Percentiles rank a stretch among this genome's conserved stretches.
Evolutionary conservation across 805 yeast species (phyloP).

Genomic region (Blastobotrys americana): DNA sequence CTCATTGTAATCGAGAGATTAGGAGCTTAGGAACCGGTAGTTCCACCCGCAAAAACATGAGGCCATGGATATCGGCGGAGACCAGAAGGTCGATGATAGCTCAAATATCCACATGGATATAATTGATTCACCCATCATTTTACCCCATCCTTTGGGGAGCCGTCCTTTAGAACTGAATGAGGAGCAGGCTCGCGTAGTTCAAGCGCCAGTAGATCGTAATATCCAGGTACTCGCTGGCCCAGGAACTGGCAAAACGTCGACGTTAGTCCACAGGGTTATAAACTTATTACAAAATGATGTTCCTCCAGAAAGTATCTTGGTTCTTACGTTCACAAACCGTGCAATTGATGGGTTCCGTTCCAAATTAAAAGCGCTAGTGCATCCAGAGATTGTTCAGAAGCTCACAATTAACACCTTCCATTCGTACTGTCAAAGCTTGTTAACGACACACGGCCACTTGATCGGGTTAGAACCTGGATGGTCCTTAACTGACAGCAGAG

Average conservation of each 20-base stretch:
- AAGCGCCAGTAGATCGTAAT: slow-evolving; percentile 7
- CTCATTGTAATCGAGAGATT: too few species aligned
- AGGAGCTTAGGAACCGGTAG: too few species aligned
- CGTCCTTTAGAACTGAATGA: too few species aligned
- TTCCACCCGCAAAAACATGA: too few species aligned
- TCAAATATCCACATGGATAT: too few species aligned
- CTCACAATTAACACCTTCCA: slow-evolving; percentile 85
- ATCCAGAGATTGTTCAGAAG: slow-evolving; percentile 31
- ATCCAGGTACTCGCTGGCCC: slow-evolving; percentile 58
- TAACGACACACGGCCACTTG: slow-evolving; percentile 46
- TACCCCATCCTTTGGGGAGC: too few species aligned
- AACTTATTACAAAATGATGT: slow-evolving; percentile 47
- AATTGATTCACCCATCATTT: too few species aligned
- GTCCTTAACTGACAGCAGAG: slow-evolving; percentile 10
- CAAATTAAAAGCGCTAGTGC: slow-evolving; percentile 37
- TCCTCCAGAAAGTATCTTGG: slow-evolving; percentile 59
- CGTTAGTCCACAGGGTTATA: slow-evolving; percentile 71
- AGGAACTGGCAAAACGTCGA: slow-evolving; percentile 75
- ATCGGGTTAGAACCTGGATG: slow-evolving; percentile 45
- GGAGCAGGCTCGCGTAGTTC: slow-evolving; percentile 15
- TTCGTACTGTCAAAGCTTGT: slow-evolving; percentile 60
- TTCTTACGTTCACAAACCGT: slow-evolving; percentile 87
- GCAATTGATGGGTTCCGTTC: slow-evolving; percentile 81
- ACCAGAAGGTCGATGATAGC: too few species aligned
- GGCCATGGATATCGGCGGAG: too few species aligned